Percentiles rank a stretch among this genome's conserved stretches.
These are phyloP conservation scores for Stemphylium lycopersici DNA, from an alignment of 2,329 filamentous ascomycete species.

Conservation along the genomic window DNA sequence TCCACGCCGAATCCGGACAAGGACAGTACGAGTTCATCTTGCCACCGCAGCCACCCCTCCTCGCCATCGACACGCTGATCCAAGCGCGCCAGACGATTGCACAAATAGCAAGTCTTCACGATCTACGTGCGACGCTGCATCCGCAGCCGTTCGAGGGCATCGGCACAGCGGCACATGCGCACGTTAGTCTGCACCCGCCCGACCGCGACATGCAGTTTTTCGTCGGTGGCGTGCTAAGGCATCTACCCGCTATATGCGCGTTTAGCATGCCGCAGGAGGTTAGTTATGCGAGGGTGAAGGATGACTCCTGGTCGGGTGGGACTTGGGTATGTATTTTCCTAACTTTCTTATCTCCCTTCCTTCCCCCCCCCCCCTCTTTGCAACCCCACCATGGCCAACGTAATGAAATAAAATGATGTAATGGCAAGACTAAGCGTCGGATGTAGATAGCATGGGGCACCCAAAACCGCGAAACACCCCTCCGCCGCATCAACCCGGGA, in stretches of 20 bases:
- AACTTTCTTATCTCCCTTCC: no score
- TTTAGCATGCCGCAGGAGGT: conserved; percentile 70
- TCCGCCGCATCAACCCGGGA: conserved; percentile 68
- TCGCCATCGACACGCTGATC: conserved; percentile 73
- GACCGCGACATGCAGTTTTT: conserved; percentile 68
- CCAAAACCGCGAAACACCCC: conserved; percentile 77
- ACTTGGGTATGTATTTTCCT: conserved; percentile 12
- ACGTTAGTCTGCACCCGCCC: conserved; percentile 67
- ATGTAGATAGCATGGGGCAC: conserved; percentile 80
- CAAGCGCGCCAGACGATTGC: conserved; percentile 73
- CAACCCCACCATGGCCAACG: no score
- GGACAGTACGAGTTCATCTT: conserved; percentile 82
- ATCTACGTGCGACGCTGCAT: conserved; percentile 72
- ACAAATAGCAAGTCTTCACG: conserved; percentile 66
- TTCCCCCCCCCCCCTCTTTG: no score
- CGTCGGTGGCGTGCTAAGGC: conserved; percentile 70
- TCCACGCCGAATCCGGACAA: conserved; percentile 74
- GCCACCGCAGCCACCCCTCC: conserved; percentile 65
- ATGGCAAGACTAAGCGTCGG: no score
- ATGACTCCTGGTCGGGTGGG: conserved; percentile 59
- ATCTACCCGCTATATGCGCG: conserved; percentile 70
- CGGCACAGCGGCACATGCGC: conserved; percentile 72
- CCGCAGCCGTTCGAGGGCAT: conserved; percentile 69
- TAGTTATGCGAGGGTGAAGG: conserved; percentile 72
- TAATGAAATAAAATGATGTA: no score